These are phyloP conservation scores for Dalbergia cultrata DNA, from an alignment of 306 rosid species.

Conservation along the genomic window DNA sequence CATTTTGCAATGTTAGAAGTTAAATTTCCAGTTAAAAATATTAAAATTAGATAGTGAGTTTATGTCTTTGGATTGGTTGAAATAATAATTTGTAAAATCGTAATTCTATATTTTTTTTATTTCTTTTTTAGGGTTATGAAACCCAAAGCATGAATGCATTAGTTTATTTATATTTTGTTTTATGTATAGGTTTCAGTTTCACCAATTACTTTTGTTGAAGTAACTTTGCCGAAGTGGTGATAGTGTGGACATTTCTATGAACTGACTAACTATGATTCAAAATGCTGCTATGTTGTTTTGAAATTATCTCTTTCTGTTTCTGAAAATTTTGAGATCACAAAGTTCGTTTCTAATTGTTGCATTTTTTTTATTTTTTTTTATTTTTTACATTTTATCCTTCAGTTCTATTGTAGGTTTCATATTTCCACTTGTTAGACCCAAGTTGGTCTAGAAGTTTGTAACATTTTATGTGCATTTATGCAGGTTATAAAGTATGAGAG, in stretches of 20 bases:
- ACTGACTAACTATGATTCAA: neutral
- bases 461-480: slow-evolving; percentile 43
- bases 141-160: slow-evolving; percentile 16
- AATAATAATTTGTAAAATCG: slow-evolving; percentile 8
- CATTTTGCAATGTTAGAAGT: neutral
- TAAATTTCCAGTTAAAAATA: neutral
- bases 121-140: neutral
- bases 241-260: slow-evolving; percentile 19
- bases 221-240: slow-evolving; percentile 2
- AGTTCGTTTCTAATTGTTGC: neutral
- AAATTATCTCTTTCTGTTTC: neutral
- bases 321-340: neutral
- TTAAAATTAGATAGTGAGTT: slow-evolving; percentile 11
- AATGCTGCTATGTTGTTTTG: neutral
- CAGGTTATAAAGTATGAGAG: slow-evolving; percentile 99
- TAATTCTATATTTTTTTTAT: neutral
- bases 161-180: neutral
- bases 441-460: slow-evolving; percentile 21
- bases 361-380: too few species aligned
- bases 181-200: slow-evolving; percentile 1
- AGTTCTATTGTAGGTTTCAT: neutral
- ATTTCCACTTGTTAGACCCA: slow-evolving; percentile 22
- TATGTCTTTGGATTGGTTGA: slow-evolving; percentile 17
- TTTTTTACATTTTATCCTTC: slow-evolving; percentile 6
- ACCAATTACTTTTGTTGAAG: slow-evolving; percentile 5